A percentile compares a stretch with the other conserved stretches of the same genome.
Conservation (phyloP, 345 rosid species). For the Melaleuca quinquenervia region DNA sequence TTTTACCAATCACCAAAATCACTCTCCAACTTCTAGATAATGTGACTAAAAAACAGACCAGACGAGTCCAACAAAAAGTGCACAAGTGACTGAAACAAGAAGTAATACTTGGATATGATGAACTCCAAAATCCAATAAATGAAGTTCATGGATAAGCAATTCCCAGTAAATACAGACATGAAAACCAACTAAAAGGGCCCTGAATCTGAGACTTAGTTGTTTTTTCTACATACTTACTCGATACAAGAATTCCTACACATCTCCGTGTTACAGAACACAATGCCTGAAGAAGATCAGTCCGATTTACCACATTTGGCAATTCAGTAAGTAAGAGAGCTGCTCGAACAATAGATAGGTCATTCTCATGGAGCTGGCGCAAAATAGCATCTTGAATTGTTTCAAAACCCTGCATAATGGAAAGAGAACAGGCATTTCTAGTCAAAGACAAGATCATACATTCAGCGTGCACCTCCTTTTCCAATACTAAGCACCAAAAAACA, state of each 20-base stretch:
- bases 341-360: conserved; percentile 68
- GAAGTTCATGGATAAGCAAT: background rate
- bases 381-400: conserved; percentile 55
- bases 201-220: background rate
- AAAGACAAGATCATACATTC: background rate
- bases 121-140: background rate
- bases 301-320: conserved; percentile 35
- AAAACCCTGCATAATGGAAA: conserved; percentile 34
- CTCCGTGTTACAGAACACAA: conserved; percentile 39
- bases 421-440: background rate
- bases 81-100: background rate
- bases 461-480: background rate
- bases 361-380: conserved; percentile 63
- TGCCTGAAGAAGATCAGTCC: conserved; percentile 47
- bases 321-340: conserved; percentile 61
- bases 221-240: conserved; percentile 33
- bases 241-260: conserved; percentile 32
- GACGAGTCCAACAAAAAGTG: background rate
- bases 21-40: background rate
- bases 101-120: background rate
- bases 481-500: background rate
- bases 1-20: background rate
- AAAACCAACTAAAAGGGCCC: background rate
- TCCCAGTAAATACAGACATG: background rate
- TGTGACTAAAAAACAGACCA: background rate